These are phyloP conservation scores for Hyphopichia pseudoburtonii DNA, from an alignment of 1,139 yeast genomes.

Conservation along the genomic window DNA sequence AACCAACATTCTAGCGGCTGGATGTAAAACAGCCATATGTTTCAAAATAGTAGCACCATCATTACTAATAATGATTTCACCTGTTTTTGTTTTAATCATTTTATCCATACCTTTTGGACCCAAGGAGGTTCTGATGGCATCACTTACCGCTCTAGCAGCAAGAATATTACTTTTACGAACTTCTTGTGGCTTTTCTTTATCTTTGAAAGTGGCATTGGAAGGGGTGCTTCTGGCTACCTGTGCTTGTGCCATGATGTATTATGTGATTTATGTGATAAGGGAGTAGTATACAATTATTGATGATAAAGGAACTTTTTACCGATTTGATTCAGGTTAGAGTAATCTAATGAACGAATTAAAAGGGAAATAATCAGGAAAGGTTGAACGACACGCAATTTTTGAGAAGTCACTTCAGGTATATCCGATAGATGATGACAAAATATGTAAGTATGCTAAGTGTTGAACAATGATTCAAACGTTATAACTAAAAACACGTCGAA, in stretches of 20 bases:
- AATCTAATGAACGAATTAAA: no score
- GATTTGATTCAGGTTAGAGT: no score
- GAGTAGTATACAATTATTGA: no score
- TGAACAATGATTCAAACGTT: no score
- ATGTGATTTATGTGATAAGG: no score
- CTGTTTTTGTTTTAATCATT: slow-evolving; percentile 92
- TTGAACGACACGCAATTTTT: no score
- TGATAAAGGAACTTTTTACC: no score
- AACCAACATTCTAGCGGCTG: slow-evolving; percentile 97
- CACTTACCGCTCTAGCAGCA: slow-evolving; percentile 97
- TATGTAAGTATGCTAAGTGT: no score
- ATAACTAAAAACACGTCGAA: no score
- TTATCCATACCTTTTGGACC: slow-evolving; percentile 99
- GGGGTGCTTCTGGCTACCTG: slow-evolving; percentile 41
- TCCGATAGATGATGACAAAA: no score
- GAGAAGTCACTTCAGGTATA: no score
- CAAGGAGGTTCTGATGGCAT: slow-evolving; percentile 93
- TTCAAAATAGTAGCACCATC: slow-evolving; percentile 97
- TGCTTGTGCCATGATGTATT: slow-evolving; percentile 16
- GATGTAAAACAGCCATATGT: slow-evolving; percentile 97
- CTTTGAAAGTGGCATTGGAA: slow-evolving; percentile 86
- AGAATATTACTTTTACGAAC: slow-evolving; percentile 90
- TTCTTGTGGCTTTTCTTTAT: slow-evolving; percentile 96
- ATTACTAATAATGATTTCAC: slow-evolving; percentile 92
- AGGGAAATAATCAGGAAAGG: no score